Conservation (phyloP, 2,329 filamentous ascomycete genomes). For the Ophiocordyceps sinensis region DNA sequence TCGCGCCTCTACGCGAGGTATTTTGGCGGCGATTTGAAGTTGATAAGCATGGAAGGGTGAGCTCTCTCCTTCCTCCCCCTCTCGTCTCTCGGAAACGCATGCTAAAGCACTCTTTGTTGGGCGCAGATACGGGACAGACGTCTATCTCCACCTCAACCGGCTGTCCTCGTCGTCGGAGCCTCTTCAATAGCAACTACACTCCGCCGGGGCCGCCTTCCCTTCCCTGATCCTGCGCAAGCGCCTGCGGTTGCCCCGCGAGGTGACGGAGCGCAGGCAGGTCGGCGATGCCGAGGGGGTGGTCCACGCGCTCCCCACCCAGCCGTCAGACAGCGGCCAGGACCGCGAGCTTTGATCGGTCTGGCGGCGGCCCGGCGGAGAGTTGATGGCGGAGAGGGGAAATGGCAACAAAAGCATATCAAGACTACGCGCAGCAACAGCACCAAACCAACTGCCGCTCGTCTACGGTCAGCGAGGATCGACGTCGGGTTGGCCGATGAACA, state of each 20-base stretch:
- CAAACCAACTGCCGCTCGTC: too few relatives aligned
- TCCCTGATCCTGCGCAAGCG: slow-evolving; percentile 43
- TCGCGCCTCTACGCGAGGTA: slow-evolving; percentile 89
- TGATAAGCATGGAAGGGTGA: slow-evolving; percentile 99
- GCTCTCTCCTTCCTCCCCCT: slow-evolving; percentile 14
- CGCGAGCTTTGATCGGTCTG: slow-evolving; percentile 17
- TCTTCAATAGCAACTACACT: slow-evolving; percentile 75
- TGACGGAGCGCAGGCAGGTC: slow-evolving; percentile 79
- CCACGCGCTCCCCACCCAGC: slow-evolving; percentile 28
- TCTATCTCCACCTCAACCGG: slow-evolving; percentile 94
- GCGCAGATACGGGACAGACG: slow-evolving; percentile 84
- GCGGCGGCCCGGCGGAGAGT: neutral
- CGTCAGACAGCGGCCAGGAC: slow-evolving; percentile 13
- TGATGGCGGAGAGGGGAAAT: neutral
- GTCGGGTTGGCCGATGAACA: too few relatives aligned
- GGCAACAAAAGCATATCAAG: too few relatives aligned
- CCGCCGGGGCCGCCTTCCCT: slow-evolving; percentile 19
- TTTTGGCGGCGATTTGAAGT: slow-evolving; percentile 90
- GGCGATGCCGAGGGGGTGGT: slow-evolving; percentile 73
- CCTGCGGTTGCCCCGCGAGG: slow-evolving; percentile 50
- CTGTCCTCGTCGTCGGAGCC: slow-evolving; percentile 92
- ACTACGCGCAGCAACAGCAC: too few relatives aligned
- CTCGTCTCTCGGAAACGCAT: neutral
- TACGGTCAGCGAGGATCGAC: too few relatives aligned
- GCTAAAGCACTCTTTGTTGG: slow-evolving; percentile 5